Percentiles rank a stretch among this genome's conserved stretches.
Evolutionary conservation across 1,284 basidiomycete genomes (phyloP).

Genomic region (Phlebopus sp.): DNA sequence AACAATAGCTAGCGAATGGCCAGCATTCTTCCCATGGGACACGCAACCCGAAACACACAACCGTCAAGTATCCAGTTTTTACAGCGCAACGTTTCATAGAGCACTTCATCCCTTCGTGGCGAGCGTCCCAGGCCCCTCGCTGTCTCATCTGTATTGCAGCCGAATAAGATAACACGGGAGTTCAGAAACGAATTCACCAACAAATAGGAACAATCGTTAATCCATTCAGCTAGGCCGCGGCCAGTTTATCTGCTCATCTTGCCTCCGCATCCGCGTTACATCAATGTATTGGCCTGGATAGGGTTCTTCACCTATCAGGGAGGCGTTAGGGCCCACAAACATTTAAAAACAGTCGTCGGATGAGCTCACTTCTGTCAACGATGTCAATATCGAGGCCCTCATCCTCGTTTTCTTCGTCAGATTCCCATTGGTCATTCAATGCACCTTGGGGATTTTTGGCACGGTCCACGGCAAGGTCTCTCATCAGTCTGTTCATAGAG

Average conservation of each 20-base stretch:
- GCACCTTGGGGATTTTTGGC: slow-evolving; percentile 53
- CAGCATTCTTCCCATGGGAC: slow-evolving; percentile 7
- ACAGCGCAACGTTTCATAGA: not conserved
- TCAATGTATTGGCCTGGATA: slow-evolving; percentile 73
- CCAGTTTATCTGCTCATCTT: slow-evolving; percentile 59
- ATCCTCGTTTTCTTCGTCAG: slow-evolving; percentile 58
- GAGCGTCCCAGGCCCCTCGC: not conserved
- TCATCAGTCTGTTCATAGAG: slow-evolving; percentile 80
- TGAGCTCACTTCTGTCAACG: slow-evolving; percentile 61
- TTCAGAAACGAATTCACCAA: not conserved
- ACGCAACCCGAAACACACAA: not conserved
- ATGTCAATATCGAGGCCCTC: slow-evolving; percentile 56
- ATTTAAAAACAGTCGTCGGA: slow-evolving; percentile 3
- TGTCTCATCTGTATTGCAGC: not conserved
- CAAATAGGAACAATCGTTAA: not conserved
- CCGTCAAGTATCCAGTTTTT: not conserved
- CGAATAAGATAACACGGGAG: not conserved
- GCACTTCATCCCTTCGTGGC: not conserved
- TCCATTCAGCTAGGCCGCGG: slow-evolving; percentile 49
- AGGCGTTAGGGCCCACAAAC: slow-evolving; percentile 10
- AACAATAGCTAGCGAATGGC: slow-evolving; percentile 7
- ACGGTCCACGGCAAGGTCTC: slow-evolving; percentile 78
- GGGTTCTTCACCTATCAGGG: slow-evolving; percentile 52
- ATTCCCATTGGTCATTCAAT: slow-evolving; percentile 56
- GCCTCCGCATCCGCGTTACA: slow-evolving; percentile 52